Percentiles rank a stretch among this genome's conserved stretches.
phyloP scores from a whole-genome alignment of 352 stramenopile genomes.

The Phytopythium boreale region DNA sequence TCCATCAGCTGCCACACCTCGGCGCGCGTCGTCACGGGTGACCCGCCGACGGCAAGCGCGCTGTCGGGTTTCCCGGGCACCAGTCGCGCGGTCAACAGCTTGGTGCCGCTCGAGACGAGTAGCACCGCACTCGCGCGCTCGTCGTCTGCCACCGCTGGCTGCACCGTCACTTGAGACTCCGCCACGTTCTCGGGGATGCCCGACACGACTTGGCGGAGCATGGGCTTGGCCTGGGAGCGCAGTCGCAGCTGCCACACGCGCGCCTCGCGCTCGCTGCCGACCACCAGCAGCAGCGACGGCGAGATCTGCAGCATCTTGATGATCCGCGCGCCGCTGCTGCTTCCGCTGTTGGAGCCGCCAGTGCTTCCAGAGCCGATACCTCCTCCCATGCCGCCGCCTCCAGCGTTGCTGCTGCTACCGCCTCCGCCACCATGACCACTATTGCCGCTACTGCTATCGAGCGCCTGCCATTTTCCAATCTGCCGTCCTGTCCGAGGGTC shows the following conservation, averaged over 20 bases:
- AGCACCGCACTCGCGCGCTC: conserved; percentile 31
- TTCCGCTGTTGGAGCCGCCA: background rate
- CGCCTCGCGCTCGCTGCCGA: conserved; percentile 62
- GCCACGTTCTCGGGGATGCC: conserved; percentile 54
- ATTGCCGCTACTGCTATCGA: conserved; percentile 24
- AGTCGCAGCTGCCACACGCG: conserved; percentile 63
- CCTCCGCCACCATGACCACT: background rate
- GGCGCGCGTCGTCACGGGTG: conserved; percentile 22
- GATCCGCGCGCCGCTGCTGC: conserved; percentile 19
- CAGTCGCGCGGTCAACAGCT: conserved; percentile 42
- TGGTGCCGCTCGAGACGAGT: conserved; percentile 36
- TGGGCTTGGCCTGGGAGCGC: conserved; percentile 17
- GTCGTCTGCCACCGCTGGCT: conserved; percentile 23
- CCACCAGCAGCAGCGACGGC: conserved; percentile 49
- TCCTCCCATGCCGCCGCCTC: background rate
- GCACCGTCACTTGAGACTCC: conserved; percentile 46
- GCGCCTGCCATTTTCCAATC: conserved; percentile 48
- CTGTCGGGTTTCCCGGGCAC: conserved; percentile 19
- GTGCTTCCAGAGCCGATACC: background rate
- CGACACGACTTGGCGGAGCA: conserved; percentile 42
- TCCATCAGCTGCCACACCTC: conserved; percentile 56
- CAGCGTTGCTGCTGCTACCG: background rate
- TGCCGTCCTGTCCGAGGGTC: conserved; percentile 53
- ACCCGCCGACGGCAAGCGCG: conserved; percentile 12
- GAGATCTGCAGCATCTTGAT: conserved; percentile 58